Percentiles rank a stretch among this genome's conserved stretches.
Conservation (phyloP, 805 yeast species). For the Saturnispora serradocipensis region DNA sequence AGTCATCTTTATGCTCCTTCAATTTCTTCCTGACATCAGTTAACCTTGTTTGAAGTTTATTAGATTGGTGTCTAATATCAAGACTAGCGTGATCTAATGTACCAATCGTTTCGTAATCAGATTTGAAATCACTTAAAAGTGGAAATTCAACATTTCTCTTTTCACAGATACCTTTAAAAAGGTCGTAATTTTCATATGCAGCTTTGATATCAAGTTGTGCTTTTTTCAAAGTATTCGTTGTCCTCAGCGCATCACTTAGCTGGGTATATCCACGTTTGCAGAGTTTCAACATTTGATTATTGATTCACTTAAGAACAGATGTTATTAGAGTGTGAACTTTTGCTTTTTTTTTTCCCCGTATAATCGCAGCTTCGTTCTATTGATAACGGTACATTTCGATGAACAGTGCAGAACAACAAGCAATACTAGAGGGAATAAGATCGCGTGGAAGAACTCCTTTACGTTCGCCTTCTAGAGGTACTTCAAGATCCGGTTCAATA, state of each 20-base stretch:
- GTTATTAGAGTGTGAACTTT: not conserved
- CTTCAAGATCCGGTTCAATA: slow-evolving; percentile 9
- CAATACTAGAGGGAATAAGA: not conserved
- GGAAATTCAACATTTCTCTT: slow-evolving; percentile 28
- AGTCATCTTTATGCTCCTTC: slow-evolving; percentile 8
- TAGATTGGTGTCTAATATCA: slow-evolving; percentile 18
- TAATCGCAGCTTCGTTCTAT: not conserved
- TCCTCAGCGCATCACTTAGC: slow-evolving; percentile 6
- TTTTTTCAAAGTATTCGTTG: slow-evolving; percentile 24
- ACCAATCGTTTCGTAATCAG: slow-evolving; percentile 14
- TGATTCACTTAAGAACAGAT: not conserved
- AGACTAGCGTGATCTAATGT: slow-evolving; percentile 11
- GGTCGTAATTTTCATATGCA: slow-evolving; percentile 23
- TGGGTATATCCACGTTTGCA: not conserved
- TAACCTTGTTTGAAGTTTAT: slow-evolving; percentile 15
- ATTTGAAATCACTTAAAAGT: slow-evolving; percentile 15
- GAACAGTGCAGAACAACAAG: slow-evolving; percentile 7
- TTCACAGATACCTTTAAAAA: slow-evolving; percentile 23
- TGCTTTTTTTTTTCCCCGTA: not conserved
- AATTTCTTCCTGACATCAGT: slow-evolving; percentile 9
- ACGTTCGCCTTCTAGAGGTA: not conserved
- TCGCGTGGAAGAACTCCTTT: not conserved
- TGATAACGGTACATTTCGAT: not conserved
- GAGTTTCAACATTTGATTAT: not conserved
- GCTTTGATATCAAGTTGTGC: slow-evolving; percentile 30